A percentile compares a stretch with the other conserved stretches of the same genome.
phyloP scores from a whole-genome alignment of 345 rosid species.

The Limnanthes douglasii region DNA sequence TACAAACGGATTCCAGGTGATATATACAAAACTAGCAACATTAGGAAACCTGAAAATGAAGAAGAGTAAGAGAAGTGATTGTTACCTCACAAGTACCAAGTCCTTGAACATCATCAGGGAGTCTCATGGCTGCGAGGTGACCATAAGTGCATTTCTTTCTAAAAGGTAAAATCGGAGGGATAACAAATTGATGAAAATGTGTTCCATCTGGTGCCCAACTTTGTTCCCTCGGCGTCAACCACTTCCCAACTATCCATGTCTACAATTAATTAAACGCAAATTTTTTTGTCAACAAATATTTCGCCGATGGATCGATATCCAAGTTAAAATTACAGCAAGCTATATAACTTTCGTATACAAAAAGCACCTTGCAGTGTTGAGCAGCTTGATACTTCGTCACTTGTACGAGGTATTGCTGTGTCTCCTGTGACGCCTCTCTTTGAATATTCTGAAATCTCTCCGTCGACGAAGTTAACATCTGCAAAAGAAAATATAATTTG shows the following conservation, averaged over 20 bases:
- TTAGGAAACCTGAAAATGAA: too few relatives aligned
- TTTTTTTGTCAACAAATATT: conserved; percentile 1
- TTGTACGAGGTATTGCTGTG: conserved; percentile 70
- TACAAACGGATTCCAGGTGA: too few relatives aligned
- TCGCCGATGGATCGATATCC: background rate
- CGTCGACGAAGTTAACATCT: conserved; percentile 82
- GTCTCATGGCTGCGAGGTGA: conserved; percentile 94
- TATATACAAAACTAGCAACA: too few relatives aligned
- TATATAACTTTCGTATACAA: background rate
- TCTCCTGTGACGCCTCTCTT: conserved; percentile 69
- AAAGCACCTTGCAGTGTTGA: conserved; percentile 59
- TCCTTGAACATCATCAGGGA: conserved; percentile 79
- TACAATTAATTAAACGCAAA: conserved; percentile 4
- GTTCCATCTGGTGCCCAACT: conserved; percentile 91
- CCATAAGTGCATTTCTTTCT: conserved; percentile 86
- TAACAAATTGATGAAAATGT: conserved; percentile 95
- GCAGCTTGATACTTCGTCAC: conserved; percentile 93
- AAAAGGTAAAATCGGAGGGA: conserved; percentile 67
- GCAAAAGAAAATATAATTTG: too few relatives aligned
- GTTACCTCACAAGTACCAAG: conserved; percentile 93
- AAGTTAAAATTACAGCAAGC: background rate
- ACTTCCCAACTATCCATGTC: conserved; percentile 99
- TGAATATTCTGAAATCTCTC: conserved; percentile 86
- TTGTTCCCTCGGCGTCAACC: conserved; percentile 87
- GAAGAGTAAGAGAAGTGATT: too few relatives aligned